phyloP scores from a whole-genome alignment of 164 flowering plant genomes.

The Hamamelis virginiana region DNA sequence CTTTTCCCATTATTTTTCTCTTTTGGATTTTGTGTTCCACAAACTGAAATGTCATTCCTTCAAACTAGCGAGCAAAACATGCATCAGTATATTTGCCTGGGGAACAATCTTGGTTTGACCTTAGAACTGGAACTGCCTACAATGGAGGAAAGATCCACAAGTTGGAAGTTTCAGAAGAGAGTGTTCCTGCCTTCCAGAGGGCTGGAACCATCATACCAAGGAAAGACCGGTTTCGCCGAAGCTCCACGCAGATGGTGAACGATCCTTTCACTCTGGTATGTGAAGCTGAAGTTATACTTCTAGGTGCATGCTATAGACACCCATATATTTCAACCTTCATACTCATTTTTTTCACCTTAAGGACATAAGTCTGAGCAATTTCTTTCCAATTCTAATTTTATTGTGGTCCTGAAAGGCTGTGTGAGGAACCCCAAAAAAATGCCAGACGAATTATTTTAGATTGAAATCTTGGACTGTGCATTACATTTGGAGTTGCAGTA shows the following conservation, averaged over 20 bases:
- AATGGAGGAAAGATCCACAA: slow-evolving; percentile 73
- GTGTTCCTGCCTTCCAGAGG: slow-evolving; percentile 84
- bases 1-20: neutral
- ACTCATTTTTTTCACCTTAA: too few species aligned
- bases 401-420: too few species aligned
- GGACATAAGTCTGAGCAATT: too few species aligned
- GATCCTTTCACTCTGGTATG: slow-evolving; percentile 99
- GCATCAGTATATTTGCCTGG: slow-evolving; percentile 89
- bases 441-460: too few species aligned
- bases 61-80: slow-evolving; percentile 63
- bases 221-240: slow-evolving; percentile 87
- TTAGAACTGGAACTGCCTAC: slow-evolving; percentile 68
- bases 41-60: neutral
- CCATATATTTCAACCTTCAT: too few species aligned
- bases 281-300: slow-evolving; percentile 4
- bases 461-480: neutral
- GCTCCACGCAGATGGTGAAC: slow-evolving; percentile 89
- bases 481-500: neutral
- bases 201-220: slow-evolving; percentile 93
- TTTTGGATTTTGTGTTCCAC: too few species aligned
- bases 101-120: slow-evolving; percentile 82
- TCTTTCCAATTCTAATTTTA: too few species aligned
- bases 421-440: too few species aligned
- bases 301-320: neutral
- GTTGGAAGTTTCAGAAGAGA: slow-evolving; percentile 68